Evolutionary conservation across 192 early-diverging fungal species (phyloP), one percentile per base, ranked within the genome.

Genomic region (Mortierella hygrophila): DNA sequence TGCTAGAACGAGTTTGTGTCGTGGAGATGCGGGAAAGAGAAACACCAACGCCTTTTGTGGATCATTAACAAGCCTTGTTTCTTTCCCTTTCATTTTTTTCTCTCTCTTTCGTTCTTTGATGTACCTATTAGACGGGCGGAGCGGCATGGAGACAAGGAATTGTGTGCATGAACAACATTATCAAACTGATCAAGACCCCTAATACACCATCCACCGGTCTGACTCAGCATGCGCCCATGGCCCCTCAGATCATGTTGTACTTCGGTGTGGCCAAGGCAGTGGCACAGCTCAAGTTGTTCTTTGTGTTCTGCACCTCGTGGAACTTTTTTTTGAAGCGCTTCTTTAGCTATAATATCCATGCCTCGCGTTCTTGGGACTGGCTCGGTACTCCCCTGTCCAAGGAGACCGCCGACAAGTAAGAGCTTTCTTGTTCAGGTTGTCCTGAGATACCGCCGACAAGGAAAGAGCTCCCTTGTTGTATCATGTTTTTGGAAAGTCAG

Each of bases 121-220:
- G 4, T 52, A 1, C 18, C 16, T 52, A 5, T 1, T 72, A 82
- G 82, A 83, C 82, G 0, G 82, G 82, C 20, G 82, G 82, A 35
- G 77, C 77, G 8, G 76, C 82, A 5, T 83, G 82, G 82, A 29
- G 65, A 0, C 63, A 83, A 38, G 77, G 57, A 21, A 77, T 75
- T n/a, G 13, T 57, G 6, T 83, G 82, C 71, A 79, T 79, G 52
- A 77, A 77, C 26, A 83, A 83, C 63, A 83, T 83, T 60, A 78
- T 77, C 82, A 83, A 79, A 21, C 70, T 83, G 82, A 83, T 83
- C 57, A 23, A 37, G 16, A 74, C 55, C 35, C 82, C 82, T 71
- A 57, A 69, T 29, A 70, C 69, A 65, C 42, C 60, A 60, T 5
- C 75, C 13, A 74, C 47, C 6, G 40, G 37, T 10, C n/a, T 83